Base-by-base conservation (phyloP, 768 basidiomycete species). In the Candolleomyces efflorescens region DNA sequence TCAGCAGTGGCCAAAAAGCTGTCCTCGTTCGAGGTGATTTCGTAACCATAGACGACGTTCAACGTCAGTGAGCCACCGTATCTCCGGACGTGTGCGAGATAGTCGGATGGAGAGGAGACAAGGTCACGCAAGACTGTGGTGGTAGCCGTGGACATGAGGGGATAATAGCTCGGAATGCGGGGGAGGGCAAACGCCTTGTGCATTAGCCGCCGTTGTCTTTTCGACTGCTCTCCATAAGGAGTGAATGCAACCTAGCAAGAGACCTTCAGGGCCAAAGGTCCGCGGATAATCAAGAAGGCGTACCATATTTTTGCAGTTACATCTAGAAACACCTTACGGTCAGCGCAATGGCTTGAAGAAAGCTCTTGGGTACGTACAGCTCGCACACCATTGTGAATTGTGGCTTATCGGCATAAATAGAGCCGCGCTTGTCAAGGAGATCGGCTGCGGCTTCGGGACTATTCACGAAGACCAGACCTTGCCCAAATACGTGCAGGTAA, bases 331-430 rank as follows among this genome's bases (percentile, higher is more conserved):
- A 26, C 17, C 15, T 32, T 32, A 1, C 7, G 32, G 20, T 17
- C 36, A 57, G 27, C 2, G 11, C 27, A 38, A 39, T 26, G 17
- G n/a, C 47, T 37, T 13, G 48, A 43, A 46, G 55, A 50, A 49
- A 43, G 49, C 54, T 51, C 44, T 51, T 39, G 41, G 54, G 5
- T 23, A 82, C 85, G 65, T 64, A 89, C 80, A 90, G 73, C 53
- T 91, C 87, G 22, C 85, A 83, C 13, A 73, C 75, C 89, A 92
- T 90, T 45, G 86, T 75, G 22, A 89, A 72, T 23, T 74, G 71
- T 0, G 87, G 87, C 67, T 86, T 88, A 71, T 90, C 90, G 7
- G 89, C 85, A 68, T 90, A 91, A 26, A 89, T 84, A 9, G 79
- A 72, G 6, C 88, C 86, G 27, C 82, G 80, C 65, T 82, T 86